Base-by-base conservation (phyloP, 2,329 filamentous ascomycete genomes). In the Cytospora paraplurivora region DNA sequence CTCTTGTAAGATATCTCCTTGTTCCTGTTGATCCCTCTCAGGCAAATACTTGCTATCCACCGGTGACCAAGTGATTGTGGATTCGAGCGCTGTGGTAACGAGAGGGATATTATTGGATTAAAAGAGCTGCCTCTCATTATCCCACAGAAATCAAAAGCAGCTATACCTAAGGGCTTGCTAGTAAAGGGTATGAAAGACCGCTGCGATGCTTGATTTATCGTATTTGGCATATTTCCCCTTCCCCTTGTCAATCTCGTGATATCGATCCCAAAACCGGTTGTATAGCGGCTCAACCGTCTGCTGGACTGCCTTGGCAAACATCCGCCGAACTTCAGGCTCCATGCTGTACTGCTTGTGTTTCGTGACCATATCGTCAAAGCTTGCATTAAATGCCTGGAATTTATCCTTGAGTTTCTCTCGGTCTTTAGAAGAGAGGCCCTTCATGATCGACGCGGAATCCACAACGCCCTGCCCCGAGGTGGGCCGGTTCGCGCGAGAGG, bases 141-240 rank as follows among this genome's bases (percentile, higher is more conserved):
- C 50, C 37, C 19, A 10, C 37, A n/a, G 62, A 67, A 64, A 59
- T 62, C 49, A 64, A 62, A 12, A 62, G 17, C 55, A 44, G 41
- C 17, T n/a, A 44, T 44, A 44, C 17, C 19, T 44, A 19, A 37
- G 50, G n/a, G 15, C 50, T 58, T 7, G 50, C 63, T 66, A 82
- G 67, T 80, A 82, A 34, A 87, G 74, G 59, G 81, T 83, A 59
- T 79, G 71, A 70, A 88, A 88, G 11, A 89, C 81, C 27, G 85
- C 85, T 54, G 90, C 86, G 71, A 99, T 88, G 55, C 87, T 85
- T 49, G 82, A 82, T 81, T 97, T 97, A 79, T 97, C 93, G 75
- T 97, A 98, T 79, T 96, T 97, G 75, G 96, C 93, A 76, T 98
- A 96, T 77, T 99, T 99, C 69, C 94, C 94, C 78, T 93, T 96